A percentile compares a stretch with the other conserved stretches of the same genome.
Evolutionary conservation across 768 basidiomycete genomes (phyloP).

Genomic region (Trametes coccinea): DNA sequence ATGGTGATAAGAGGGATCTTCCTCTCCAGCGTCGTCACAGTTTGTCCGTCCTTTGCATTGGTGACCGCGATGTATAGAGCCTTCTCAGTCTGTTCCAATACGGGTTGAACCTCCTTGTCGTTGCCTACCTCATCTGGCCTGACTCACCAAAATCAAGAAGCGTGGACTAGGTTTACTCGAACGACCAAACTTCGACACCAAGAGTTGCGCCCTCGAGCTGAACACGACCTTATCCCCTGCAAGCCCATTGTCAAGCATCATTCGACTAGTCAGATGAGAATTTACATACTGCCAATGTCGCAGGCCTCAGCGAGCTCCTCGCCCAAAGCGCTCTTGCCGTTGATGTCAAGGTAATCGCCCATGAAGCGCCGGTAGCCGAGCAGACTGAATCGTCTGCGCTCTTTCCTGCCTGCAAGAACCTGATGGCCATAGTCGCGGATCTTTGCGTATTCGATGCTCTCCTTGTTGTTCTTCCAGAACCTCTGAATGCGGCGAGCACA

Average conservation of each 20-base stretch:
- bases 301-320: constrained; percentile 72
- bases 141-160: constrained; percentile 80
- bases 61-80: constrained; percentile 78
- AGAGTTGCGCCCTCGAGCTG: constrained; percentile 75
- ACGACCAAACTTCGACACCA: constrained; percentile 82
- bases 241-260: constrained; percentile 6
- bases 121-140: too few species aligned
- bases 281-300: constrained; percentile 64
- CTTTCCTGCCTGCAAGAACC: constrained; percentile 87
- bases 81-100: constrained; percentile 67
- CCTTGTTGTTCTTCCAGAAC: constrained; percentile 99
- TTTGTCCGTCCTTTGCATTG: constrained; percentile 59
- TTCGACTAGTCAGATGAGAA: not conserved
- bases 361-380: constrained; percentile 92
- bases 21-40: constrained; percentile 67
- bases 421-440: constrained; percentile 95
- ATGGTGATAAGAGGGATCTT: constrained; percentile 91
- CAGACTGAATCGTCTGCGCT: constrained; percentile 89
- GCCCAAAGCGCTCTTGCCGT: constrained; percentile 76
- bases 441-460: constrained; percentile 84
- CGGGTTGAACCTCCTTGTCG: not conserved
- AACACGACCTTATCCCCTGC: constrained; percentile 79
- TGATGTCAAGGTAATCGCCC: constrained; percentile 95
- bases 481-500: constrained; percentile 93
- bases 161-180: constrained; percentile 93